Conservation (phyloP, 2,329 filamentous ascomycete genomes). For the Akanthomyces dipterigenus region DNA sequence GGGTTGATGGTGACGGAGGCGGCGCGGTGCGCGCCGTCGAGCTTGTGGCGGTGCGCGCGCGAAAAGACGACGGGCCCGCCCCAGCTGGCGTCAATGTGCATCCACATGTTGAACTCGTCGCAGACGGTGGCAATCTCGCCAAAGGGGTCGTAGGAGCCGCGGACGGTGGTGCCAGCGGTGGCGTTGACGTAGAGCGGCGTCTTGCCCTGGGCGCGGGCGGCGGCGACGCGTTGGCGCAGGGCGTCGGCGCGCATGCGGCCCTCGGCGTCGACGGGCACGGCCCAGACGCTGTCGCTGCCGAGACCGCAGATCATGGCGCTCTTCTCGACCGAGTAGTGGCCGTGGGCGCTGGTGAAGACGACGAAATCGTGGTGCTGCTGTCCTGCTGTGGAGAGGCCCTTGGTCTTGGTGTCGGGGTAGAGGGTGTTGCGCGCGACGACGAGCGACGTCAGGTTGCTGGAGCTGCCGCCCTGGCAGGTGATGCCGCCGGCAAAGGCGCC, state of each 20-base stretch:
- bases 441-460: conserved; percentile 79
- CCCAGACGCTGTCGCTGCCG: conserved; percentile 65
- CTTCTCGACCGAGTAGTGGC: conserved; percentile 93
- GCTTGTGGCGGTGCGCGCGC: conserved; percentile 51
- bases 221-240: conserved; percentile 55
- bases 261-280: conserved; percentile 63
- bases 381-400: conserved; percentile 67
- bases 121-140: conserved; percentile 63
- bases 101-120: conserved; percentile 68
- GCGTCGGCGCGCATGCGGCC: conserved; percentile 66
- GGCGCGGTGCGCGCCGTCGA: conserved; percentile 66
- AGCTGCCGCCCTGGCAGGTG: conserved; percentile 73
- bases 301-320: conserved; percentile 87
- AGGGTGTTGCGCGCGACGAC: conserved; percentile 82
- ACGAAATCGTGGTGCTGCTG: conserved; percentile 60
- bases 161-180: conserved; percentile 88
- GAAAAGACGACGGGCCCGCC: conserved; percentile 80
- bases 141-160: conserved; percentile 84
- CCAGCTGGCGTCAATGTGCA: conserved; percentile 92
- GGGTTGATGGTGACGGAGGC: conserved; percentile 84
- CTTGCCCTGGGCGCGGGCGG: conserved; percentile 58
- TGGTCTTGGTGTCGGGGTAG: conserved; percentile 67
- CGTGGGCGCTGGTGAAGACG: conserved; percentile 81
- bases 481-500: conserved; percentile 67
- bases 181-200: conserved; percentile 94